These are phyloP conservation scores for Podila verticillata DNA, from an alignment of 192 early-diverging fungal species.

Conservation along the genomic window DNA sequence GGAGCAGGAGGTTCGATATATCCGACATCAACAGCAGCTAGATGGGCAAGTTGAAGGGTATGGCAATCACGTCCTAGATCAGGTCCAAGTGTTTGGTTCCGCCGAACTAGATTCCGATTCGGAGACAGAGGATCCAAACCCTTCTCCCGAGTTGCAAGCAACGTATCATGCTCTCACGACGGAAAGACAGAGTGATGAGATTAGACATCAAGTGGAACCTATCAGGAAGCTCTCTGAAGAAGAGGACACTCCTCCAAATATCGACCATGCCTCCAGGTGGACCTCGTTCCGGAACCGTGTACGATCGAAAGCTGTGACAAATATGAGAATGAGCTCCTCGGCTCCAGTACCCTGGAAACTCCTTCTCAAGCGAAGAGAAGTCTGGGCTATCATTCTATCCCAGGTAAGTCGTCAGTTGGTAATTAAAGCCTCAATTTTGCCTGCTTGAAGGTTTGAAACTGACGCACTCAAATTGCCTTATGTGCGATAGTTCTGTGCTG, in stretches of 20 bases:
- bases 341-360: conserved; percentile 24
- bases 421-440: background rate
- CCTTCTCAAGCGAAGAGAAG: conserved; percentile 21
- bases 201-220: background rate
- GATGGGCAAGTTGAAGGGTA: conserved; percentile 5
- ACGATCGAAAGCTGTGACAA: background rate
- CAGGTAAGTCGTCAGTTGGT: conserved; percentile 11
- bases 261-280: background rate
- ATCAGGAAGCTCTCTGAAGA: background rate
- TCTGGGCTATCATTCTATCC: conserved; percentile 47
- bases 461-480: background rate
- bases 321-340: background rate
- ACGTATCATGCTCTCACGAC: background rate
- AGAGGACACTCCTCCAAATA: background rate
- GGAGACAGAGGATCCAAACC: background rate
- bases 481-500: conserved; percentile 21
- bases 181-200: background rate
- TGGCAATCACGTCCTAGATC: background rate
- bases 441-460: background rate
- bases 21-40: conserved; percentile 23
- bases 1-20: conserved; percentile 30
- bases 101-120: background rate
- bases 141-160: background rate
- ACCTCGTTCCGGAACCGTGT: background rate
- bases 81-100: background rate